Base-by-base conservation (phyloP, 2,329 filamentous ascomycete species). In the Orbilia oligospora region DNA sequence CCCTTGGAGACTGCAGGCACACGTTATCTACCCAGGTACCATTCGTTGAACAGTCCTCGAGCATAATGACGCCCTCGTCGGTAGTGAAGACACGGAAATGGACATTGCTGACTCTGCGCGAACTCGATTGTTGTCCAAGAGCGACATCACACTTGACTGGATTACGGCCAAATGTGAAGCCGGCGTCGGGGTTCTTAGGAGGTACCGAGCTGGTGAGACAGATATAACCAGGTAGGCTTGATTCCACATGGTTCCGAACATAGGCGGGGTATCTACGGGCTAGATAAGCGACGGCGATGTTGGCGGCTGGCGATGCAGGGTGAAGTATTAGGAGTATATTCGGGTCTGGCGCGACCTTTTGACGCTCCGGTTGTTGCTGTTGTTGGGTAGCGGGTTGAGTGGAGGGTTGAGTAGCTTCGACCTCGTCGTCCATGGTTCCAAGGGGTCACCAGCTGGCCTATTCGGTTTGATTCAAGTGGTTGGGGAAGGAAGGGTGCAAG, bases 71-170 rank as follows among this genome's bases (percentile, higher is more conserved):
- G 30, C 92, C 93, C 80, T 93, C 90, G n/a, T 90, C 87, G 82
- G 97, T 99, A 81, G 97, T 88, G 83, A 92, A 97, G 79, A 99
- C 97, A 67, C 93, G 91, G 84, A 98, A 99, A 84, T 99, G 96
- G n/a, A 92, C 88, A 83, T 98, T 97, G 86, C 95, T 98, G 76
- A 99, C 88, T 51, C 92, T 89, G 83, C 89, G 91, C 20, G 73
- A 68, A 53, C 51, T 49, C 66, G 89, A 86, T 0, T 89, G 88
- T 81, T 95, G 91, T 81, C 88, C 88, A 56, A 94, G 85, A 73
- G 91, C 85, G 65, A 93, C 87, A 82, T 99, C 96, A 84, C 93
- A 96, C 38, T 89, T 88, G 55, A 84, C 81, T 0, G 85, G 81
- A 82, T 96, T 95, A 70, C 96, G 90, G 33, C 96, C 96, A 84